phyloP scores from a whole-genome alignment of 2,329 filamentous ascomycete genomes.

The Chaetomium strumarium region DNA sequence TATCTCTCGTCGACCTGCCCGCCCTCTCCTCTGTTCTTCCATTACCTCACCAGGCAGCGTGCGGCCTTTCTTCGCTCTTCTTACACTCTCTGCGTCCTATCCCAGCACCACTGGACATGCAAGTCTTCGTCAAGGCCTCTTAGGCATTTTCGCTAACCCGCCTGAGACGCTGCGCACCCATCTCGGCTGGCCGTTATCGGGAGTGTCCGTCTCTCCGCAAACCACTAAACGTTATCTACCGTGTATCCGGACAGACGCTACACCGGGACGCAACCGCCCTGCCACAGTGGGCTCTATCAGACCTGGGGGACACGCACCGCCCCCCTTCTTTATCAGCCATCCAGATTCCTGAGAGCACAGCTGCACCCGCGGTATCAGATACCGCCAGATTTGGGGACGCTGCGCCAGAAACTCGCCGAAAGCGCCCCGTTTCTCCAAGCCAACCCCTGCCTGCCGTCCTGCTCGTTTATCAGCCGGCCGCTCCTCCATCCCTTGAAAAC shows the following conservation, averaged over 20 bases:
- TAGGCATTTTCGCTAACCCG: not conserved
- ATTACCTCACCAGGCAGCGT: constrained; percentile 6
- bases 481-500: constrained; percentile 5
- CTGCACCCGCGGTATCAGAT: constrained; percentile 24
- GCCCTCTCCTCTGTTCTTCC: constrained; percentile 12
- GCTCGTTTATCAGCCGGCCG: constrained; percentile 22
- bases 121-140: not conserved
- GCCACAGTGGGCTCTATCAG: constrained; percentile 11
- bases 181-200: constrained; percentile 14
- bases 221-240: constrained; percentile 20
- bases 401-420: constrained; percentile 24
- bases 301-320: constrained; percentile 18
- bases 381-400: constrained; percentile 21
- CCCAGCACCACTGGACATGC: not conserved
- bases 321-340: constrained; percentile 21
- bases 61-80: constrained; percentile 4
- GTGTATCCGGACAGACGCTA: constrained; percentile 13
- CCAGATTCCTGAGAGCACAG: not conserved
- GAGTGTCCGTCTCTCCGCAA: constrained; percentile 6
- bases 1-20: constrained; percentile 20
- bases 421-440: constrained; percentile 11
- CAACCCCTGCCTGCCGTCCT: constrained; percentile 11
- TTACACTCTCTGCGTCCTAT: not conserved
- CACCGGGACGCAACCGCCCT: constrained; percentile 13
- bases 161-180: not conserved